Percentiles rank a stretch among this genome's conserved stretches.
Evolutionary conservation across 495 filamentous ascomycete species (phyloP).

Genomic region (Massariosphaeria phaeospora): DNA sequence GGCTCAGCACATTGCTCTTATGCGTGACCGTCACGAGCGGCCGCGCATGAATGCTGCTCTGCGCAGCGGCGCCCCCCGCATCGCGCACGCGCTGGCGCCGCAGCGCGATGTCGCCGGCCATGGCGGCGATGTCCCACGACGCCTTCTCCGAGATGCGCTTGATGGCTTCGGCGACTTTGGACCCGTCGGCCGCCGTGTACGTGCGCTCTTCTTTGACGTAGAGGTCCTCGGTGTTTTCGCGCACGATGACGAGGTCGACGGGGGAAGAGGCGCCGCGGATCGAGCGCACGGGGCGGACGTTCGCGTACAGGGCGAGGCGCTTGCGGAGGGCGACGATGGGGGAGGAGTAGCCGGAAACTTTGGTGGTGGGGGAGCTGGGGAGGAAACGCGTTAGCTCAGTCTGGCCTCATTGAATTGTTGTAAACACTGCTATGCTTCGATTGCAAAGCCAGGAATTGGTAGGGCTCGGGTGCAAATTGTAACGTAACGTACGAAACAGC

Average conservation of each 20-base stretch:
- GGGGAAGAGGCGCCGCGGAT: conserved; percentile 56
- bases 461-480: neutral
- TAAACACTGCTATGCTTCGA: too few species aligned
- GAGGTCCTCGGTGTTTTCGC: conserved; percentile 97
- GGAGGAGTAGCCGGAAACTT: conserved; percentile 90
- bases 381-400: too few species aligned
- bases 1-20: conserved; percentile 94
- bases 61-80: conserved; percentile 34
- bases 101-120: conserved; percentile 91
- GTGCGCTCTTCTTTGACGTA: conserved; percentile 98
- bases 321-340: conserved; percentile 97
- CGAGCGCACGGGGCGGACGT: conserved; percentile 92
- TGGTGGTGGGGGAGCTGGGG: conserved; percentile 73
- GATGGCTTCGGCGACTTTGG: conserved; percentile 89
- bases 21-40: conserved; percentile 94
- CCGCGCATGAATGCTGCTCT: conserved; percentile 58
- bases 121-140: conserved; percentile 75
- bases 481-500: conserved; percentile 62
- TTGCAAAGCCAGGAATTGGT: too few species aligned
- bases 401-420: too few species aligned
- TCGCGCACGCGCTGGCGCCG: conserved; percentile 74
- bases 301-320: conserved; percentile 90
- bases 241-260: conserved; percentile 95
- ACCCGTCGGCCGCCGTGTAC: conserved; percentile 59
- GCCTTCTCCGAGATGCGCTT: conserved; percentile 90